Evolutionary conservation across 768 basidiomycete genomes (phyloP).

Genomic region (Mycena vulgaris): DNA sequence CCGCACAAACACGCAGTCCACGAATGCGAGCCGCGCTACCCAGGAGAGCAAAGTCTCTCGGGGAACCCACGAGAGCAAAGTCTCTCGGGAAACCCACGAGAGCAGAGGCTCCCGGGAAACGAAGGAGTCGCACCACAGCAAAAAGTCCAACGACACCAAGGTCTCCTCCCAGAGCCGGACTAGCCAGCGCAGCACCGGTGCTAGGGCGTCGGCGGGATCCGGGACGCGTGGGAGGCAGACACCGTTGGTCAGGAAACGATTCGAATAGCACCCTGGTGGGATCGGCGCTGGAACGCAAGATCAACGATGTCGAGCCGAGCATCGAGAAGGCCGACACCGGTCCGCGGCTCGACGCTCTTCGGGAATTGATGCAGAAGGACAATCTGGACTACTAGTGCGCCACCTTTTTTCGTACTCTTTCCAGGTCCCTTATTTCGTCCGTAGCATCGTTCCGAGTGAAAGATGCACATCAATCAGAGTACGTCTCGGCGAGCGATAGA

Average conservation of each 20-base stretch:
- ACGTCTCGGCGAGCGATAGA: constrained; percentile 82
- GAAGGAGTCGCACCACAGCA: constrained; percentile 42
- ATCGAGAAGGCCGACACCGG: constrained; percentile 70
- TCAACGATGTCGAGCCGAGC: constrained; percentile 72
- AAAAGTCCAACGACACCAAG: constrained; percentile 50
- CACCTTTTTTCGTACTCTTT: constrained; percentile 36
- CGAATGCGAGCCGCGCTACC: constrained; percentile 49
- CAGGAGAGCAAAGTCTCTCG: constrained; percentile 36
- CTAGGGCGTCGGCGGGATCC: constrained; percentile 45
- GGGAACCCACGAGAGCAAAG: constrained; percentile 31
- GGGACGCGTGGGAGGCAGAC: constrained; percentile 48
- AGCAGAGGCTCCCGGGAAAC: constrained; percentile 23
- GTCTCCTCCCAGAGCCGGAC: constrained; percentile 42
- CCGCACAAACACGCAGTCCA: constrained; percentile 58
- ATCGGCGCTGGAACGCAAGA: constrained; percentile 79
- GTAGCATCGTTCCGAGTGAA: constrained; percentile 85
- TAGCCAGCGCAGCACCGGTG: constrained; percentile 40
- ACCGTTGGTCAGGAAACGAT: constrained; percentile 66
- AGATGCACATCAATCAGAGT: constrained; percentile 90
- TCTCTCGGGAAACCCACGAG: constrained; percentile 14
- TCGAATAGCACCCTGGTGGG: constrained; percentile 84
- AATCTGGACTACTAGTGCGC: constrained; percentile 83
- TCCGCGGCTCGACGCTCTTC: constrained; percentile 72
- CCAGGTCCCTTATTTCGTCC: constrained; percentile 18
- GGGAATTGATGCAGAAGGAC: constrained; percentile 78